Evolutionary conservation across 306 rosid species (phyloP).

Genomic region (Lathyrus tuberosus): DNA sequence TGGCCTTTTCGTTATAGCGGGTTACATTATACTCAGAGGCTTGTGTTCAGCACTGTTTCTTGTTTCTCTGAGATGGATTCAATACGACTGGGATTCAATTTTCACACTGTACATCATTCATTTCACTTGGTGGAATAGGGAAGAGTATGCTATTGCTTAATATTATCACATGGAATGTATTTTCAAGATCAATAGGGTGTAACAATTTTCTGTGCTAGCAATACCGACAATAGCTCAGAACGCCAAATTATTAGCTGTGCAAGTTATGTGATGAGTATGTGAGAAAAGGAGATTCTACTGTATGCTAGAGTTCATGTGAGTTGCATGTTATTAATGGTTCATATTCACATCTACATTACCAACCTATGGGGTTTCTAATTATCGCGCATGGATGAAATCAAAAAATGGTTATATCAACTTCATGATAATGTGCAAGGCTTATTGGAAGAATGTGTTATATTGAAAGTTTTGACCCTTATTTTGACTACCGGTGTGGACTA

Average conservation of each 20-base stretch:
- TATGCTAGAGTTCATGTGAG: slow-evolving; percentile 9
- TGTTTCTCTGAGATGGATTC: slow-evolving; percentile 4
- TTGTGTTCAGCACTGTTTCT: slow-evolving; percentile 8
- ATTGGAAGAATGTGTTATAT: too few species aligned
- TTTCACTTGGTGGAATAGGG: background rate
- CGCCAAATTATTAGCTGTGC: too few species aligned
- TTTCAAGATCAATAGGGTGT: slow-evolving; percentile 36
- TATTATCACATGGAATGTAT: background rate
- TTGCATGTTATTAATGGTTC: slow-evolving; percentile 24
- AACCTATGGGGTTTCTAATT: slow-evolving; percentile 5
- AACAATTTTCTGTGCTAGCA: slow-evolving; percentile 5
- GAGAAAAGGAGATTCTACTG: slow-evolving; percentile 1
- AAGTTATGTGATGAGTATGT: too few species aligned
- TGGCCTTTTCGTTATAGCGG: too few species aligned
- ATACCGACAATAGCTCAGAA: background rate
- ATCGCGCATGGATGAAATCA: slow-evolving; percentile 7
- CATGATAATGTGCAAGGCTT: slow-evolving; percentile 3
- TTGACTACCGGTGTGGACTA: background rate
- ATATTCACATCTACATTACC: slow-evolving; percentile 27
- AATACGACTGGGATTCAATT: background rate
- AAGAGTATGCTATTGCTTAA: background rate
- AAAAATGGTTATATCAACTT: slow-evolving; percentile 17
- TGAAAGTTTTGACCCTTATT: too few species aligned
- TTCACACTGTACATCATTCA: slow-evolving; percentile 7
- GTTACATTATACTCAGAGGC: background rate